Evolutionary conservation across 176 grass and related monocot species (phyloP).

Genomic region (Bolboschoenus planiculmis): DNA sequence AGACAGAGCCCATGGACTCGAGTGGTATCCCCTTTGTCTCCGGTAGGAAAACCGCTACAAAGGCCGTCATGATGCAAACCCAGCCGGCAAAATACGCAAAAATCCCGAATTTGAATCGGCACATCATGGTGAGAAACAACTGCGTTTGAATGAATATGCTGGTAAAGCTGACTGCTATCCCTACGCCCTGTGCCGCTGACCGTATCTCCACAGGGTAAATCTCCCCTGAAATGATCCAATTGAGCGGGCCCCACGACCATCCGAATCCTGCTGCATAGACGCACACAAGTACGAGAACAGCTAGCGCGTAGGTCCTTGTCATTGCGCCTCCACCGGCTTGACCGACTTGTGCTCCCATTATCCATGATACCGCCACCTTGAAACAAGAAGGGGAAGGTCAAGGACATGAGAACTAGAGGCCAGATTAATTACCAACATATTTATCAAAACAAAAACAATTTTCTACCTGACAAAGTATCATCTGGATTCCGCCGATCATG

Average conservation of each 20-base stretch:
- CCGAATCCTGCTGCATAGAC: conserved; percentile 52
- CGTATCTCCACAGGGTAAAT: conserved; percentile 84
- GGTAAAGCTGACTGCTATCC: conserved; percentile 40
- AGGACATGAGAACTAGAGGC: background rate
- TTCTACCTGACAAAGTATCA: conserved; percentile 57
- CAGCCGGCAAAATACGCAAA: conserved; percentile 71
- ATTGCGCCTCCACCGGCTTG: conserved; percentile 25
- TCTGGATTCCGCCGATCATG: conserved; percentile 58
- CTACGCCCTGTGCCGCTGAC: conserved; percentile 68
- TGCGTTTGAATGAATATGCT: conserved; percentile 75
- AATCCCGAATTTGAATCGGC: conserved; percentile 54
- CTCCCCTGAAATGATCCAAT: conserved; percentile 64
- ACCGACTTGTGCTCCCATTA: conserved; percentile 49
- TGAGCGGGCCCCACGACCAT: conserved; percentile 74
- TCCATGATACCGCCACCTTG: conserved; percentile 62
- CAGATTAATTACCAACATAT: background rate
- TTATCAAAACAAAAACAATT: background rate
- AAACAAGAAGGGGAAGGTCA: background rate
- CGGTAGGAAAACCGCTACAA: conserved; percentile 55
- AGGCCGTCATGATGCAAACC: conserved; percentile 59
- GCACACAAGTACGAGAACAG: conserved; percentile 48
- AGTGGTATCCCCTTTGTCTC: conserved; percentile 71
- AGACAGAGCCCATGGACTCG: conserved; percentile 58
- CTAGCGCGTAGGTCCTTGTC: conserved; percentile 36
- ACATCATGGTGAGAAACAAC: conserved; percentile 77